phyloP scores from a whole-genome alignment of 2,329 filamentous ascomycete species.

The Dothistroma pini region DNA sequence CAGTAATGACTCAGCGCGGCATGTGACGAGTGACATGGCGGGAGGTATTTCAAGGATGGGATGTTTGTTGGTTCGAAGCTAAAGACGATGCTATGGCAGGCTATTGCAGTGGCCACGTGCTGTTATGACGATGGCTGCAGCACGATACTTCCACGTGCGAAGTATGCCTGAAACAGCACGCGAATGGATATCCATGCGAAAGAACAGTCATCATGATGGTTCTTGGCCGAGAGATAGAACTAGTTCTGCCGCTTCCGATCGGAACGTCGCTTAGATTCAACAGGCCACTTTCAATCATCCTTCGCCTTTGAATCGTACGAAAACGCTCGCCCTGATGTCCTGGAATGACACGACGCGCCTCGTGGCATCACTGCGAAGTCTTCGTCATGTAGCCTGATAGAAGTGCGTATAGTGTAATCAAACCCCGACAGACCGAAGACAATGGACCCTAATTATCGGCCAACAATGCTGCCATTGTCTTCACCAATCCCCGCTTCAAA shows the following conservation, averaged over 20 bases:
- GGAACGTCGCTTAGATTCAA: neutral
- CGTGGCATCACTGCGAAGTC: neutral
- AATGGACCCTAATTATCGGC: neutral
- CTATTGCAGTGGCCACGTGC: constrained; percentile 1
- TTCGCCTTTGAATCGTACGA: neutral
- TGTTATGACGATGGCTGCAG: neutral
- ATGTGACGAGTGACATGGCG: constrained; percentile 2
- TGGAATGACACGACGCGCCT: neutral
- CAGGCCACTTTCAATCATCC: neutral
- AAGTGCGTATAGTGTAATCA: neutral
- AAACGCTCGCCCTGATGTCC: neutral
- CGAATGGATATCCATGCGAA: neutral
- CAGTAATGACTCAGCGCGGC: neutral
- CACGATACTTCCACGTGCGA: constrained; percentile 2
- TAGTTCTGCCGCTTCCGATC: neutral
- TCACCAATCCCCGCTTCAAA: neutral
- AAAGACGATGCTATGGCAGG: neutral
- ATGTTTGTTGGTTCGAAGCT: neutral
- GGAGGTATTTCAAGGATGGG: neutral
- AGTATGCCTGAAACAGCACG: neutral
- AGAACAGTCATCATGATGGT: neutral
- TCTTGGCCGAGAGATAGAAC: neutral
- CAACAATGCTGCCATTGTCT: neutral
- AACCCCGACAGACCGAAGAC: neutral
- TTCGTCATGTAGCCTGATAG: neutral